Percentiles rank a stretch among this genome's conserved stretches.
Conservation (phyloP, 306 rosid genomes). For the Prunus campanulata region DNA sequence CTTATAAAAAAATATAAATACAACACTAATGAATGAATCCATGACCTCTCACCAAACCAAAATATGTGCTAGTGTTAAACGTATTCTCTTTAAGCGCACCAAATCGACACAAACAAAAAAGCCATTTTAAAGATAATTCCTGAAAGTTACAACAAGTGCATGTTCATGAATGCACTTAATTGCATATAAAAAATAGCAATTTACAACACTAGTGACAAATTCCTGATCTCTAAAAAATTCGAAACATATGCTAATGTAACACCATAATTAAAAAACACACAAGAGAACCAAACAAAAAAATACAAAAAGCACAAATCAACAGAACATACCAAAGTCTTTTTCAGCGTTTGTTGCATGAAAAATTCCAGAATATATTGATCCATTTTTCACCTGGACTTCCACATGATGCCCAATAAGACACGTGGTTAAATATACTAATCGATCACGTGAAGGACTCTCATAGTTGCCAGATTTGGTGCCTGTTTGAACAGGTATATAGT, state of each 20-base stretch:
- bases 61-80: background rate
- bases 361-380: constrained; percentile 85
- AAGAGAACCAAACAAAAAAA: background rate
- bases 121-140: constrained; percentile 62
- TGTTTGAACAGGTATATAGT: constrained; percentile 42
- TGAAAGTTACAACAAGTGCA: constrained; percentile 28
- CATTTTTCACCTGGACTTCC: constrained; percentile 89
- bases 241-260: background rate
- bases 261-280: background rate
- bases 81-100: background rate
- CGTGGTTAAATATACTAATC: constrained; percentile 62
- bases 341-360: constrained; percentile 78
- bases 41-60: background rate
- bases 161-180: background rate
- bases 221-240: background rate
- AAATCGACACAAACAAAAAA: background rate
- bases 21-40: background rate
- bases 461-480: constrained; percentile 51
- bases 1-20: background rate
- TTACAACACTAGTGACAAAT: background rate
- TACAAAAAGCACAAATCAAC: constrained; percentile 16
- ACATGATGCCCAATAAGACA: constrained; percentile 91
- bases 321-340: constrained; percentile 77
- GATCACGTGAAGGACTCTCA: constrained; percentile 74
- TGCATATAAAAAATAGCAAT: background rate